Base-by-base conservation (phyloP, 148 eudicot genomes). In the Rhododendron simsii region DNA sequence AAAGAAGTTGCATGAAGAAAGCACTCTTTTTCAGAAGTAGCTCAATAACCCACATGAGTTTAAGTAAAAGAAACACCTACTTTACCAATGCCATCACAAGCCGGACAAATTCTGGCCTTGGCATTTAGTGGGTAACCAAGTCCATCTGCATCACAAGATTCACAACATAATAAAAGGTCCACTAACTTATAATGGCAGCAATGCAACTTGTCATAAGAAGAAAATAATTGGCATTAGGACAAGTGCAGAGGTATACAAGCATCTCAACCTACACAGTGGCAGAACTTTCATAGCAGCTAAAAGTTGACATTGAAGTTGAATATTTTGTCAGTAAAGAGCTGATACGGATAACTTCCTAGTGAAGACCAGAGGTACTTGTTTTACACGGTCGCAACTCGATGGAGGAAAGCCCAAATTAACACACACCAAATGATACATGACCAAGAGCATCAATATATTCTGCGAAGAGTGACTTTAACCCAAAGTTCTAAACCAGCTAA, bases 71-170 rank as follows among this genome's bases (percentile, higher is more conserved):
- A 80, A 85, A 65, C 71, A 90, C 95, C 88, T 90, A 95, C 99
- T 88, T 87, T 94, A 55, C 99, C 99, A 85, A 86, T 0, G 85
- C 99, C 99, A 85, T 89, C 86, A 92, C 99, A 96, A 76, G 92
- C 90, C 44, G 98, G 91, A 90, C 99, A 96, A 83, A 53, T 81
- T 89, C 86, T 91, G 88, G 95, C 89, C 93, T 91, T 93, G 59
- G 96, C 96, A 82, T 94, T 91, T 78, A 88, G 86, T 45, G 98
- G 95, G 89, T 96, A 89, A 83, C 99, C 99, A 86, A 80, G 93
- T 33, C 98, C 98, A 93, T 91, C 99, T 96, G 90, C 79, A 87
- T 80, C 83, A 87, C 85, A 87, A 81, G 80, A 90, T 30, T 80
- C 83, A 87, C 85, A 87, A 81, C 82, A 90, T 30, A 88, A 69